These are phyloP conservation scores for Wickerhamiella siamensis DNA, from an alignment of 805 yeast species.

Conservation along the genomic window DNA sequence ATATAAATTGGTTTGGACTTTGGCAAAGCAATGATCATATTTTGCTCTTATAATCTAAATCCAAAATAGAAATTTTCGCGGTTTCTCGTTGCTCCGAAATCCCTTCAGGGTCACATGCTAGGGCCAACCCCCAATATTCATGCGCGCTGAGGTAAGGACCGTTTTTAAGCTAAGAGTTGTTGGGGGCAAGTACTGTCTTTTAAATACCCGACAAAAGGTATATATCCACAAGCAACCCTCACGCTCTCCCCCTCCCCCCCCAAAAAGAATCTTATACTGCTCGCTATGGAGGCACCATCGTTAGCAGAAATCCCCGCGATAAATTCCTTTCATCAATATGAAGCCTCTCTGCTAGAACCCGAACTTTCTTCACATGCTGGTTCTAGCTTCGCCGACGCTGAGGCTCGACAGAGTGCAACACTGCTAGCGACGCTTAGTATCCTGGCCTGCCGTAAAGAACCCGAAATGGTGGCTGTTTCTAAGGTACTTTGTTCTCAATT, in stretches of 20 bases:
- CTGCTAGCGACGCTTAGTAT: neutral
- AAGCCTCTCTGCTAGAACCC: neutral
- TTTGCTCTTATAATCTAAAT: too few relatives aligned
- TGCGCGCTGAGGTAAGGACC: neutral
- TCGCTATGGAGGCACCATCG: neutral
- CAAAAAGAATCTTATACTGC: too few relatives aligned
- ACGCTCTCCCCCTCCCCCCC: too few relatives aligned
- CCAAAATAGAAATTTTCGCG: too few relatives aligned
- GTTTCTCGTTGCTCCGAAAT: too few relatives aligned
- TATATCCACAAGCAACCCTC: too few relatives aligned
- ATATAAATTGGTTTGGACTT: too few relatives aligned
- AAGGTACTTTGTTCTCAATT: neutral
- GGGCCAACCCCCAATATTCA: neutral
- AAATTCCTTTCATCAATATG: neutral
- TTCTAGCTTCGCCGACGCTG: neutral
- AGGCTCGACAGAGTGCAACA: neutral
- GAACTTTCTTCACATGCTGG: neutral
- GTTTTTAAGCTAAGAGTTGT: neutral
- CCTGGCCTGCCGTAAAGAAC: constrained; percentile 1
- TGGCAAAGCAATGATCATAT: too few relatives aligned
- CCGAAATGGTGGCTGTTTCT: neutral
- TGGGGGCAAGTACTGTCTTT: neutral
- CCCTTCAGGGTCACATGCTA: too few relatives aligned
- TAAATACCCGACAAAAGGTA: too few relatives aligned
- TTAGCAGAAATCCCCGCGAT: neutral